Conservation (phyloP, 495 filamentous ascomycete genomes). For the Staphylotrichum longicolle region DNA sequence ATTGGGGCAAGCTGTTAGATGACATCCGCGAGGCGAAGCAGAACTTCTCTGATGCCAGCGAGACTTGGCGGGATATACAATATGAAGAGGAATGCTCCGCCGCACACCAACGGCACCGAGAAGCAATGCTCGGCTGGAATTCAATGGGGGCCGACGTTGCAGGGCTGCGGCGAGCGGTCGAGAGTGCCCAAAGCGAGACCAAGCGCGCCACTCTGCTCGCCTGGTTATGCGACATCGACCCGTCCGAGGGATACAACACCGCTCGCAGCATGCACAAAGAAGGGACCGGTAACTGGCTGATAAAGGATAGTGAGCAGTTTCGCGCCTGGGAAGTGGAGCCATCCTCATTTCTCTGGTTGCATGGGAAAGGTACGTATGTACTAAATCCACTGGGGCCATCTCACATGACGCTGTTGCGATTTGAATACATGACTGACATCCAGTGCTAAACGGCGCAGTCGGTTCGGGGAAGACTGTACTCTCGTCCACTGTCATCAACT, state of each 20-base stretch:
- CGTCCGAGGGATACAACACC: not conserved
- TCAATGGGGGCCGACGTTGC: not conserved
- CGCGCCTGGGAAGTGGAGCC: not conserved
- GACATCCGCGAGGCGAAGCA: not conserved
- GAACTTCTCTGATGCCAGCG: not conserved
- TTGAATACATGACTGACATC: too few species aligned
- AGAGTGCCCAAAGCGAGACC: not conserved
- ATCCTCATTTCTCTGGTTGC: not conserved
- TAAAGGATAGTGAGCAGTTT: not conserved
- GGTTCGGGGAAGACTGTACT: too few species aligned
- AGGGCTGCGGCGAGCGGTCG: not conserved
- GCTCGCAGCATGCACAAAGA: not conserved
- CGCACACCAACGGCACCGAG: not conserved
- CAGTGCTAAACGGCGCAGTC: too few species aligned
- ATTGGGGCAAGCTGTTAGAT: not conserved
- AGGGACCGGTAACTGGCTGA: not conserved
- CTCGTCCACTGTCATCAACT: not conserved
- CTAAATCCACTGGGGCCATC: too few species aligned
- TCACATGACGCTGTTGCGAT: not conserved
- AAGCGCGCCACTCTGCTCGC: not conserved
- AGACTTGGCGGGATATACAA: not conserved
- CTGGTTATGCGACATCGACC: constrained; percentile 2
- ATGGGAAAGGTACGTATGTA: constrained; percentile 5
- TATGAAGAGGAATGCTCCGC: not conserved
- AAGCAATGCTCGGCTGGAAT: not conserved